Base-by-base conservation (phyloP, 805 yeast genomes). In the Cyberlindnera galapagoensis region DNA sequence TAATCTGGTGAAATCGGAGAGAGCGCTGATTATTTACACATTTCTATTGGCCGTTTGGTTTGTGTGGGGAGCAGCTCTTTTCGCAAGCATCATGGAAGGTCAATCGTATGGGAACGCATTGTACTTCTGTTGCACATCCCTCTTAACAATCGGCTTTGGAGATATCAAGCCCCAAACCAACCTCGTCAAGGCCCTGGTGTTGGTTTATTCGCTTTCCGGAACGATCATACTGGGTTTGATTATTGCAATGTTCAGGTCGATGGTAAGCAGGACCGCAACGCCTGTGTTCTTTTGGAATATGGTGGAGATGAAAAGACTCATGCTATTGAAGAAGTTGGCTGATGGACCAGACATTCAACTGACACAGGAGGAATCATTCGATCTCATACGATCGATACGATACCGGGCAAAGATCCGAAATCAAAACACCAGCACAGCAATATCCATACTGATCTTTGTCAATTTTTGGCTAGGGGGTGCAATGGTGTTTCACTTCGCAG, bases 71-170 rank as follows among this genome's bases (percentile, higher is more conserved):
- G 71, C 83, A 2, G 80, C 73, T 2, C 51, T 74, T 45, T 76
- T 75, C 43, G 61, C 72, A 1, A 46, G 57, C 4, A 35, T 76
- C 28, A 42, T 75, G 24, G 52, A 62, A 25, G 47, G 74, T 8
- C 21, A 33, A 25, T 60, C 67, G 1, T 82, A 69, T 50, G 86
- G 87, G 0, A 65, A 75, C n/a, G 75, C 83, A 0, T 51, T 84
- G 28, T 86, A 83, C 51, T 84, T 70, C 52, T 76, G 86, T 45
- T 70, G 73, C 9, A 86, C 82, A 1, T 76, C 94, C 0, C 60
- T 80, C 24, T 60, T 83, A 29, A 87, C 96, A 2, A 70, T 87
- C 18, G 96, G 96, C 0, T 62, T 79, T 12, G 95, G 95, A 23
- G 92, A 82, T 45, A 64, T 80, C 21, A 60, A 67, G 0, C 88